Evolutionary conservation across 257 asterid genomes (phyloP).

Genomic region (Osmanthus fragrans): DNA sequence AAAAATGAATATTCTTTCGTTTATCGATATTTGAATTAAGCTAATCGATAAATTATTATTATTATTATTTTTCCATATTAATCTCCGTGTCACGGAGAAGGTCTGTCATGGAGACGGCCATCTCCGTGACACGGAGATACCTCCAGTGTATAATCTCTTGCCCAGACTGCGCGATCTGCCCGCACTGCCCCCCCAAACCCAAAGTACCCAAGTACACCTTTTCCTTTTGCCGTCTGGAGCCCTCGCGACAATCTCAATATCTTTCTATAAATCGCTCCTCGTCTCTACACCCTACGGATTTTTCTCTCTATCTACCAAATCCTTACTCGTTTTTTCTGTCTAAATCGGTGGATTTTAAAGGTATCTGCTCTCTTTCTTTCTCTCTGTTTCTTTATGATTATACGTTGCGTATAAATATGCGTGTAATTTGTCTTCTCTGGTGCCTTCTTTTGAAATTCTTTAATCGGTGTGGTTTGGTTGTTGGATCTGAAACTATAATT

Average conservation of each 20-base stretch:
- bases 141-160: not conserved
- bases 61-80: no score
- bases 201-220: conserved; percentile 9
- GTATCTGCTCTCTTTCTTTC: no score
- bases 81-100: no score
- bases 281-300: conserved; percentile 23
- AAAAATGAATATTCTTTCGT: no score
- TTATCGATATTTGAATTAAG: no score
- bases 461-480: conserved; percentile 14
- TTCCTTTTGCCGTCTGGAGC: conserved; percentile 28
- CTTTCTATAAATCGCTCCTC: conserved; percentile 16
- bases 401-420: not conserved
- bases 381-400: not conserved
- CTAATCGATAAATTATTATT: no score
- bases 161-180: conserved; percentile 21
- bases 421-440: not conserved
- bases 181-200: conserved; percentile 13
- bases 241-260: conserved; percentile 27
- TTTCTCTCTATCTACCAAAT: conserved; percentile 22
- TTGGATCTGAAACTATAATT: conserved; percentile 39
- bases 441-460: not conserved
- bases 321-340: conserved; percentile 17
- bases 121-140: no score
- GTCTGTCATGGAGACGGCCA: no score
- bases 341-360: conserved; percentile 25